Conservation (phyloP, 1,139 yeast genomes). For the Candida anutae region DNA sequence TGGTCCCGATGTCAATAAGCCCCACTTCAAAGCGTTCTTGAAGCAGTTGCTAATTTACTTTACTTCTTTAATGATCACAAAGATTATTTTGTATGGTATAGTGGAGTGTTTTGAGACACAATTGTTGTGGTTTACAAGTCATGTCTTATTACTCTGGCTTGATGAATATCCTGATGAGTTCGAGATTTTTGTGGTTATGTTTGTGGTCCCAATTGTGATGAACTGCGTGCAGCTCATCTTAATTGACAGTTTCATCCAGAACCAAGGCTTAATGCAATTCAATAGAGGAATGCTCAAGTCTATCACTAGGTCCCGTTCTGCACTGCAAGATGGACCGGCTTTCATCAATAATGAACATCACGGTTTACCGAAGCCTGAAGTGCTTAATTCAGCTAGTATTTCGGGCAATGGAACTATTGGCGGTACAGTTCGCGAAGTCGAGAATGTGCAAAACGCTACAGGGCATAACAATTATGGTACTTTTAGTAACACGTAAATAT, state of each 20-base stretch:
- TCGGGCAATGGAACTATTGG: too few relatives aligned
- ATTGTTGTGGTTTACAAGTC: conserved; percentile 39
- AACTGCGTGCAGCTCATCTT: conserved; percentile 82
- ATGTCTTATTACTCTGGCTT: conserved; percentile 61
- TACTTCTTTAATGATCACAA: conserved; percentile 54
- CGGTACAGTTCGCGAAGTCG: too few relatives aligned
- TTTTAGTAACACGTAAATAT: too few relatives aligned
- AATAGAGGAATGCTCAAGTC: conserved; percentile 14
- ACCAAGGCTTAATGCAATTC: conserved; percentile 22
- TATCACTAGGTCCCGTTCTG: too few relatives aligned
- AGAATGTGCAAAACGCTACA: too few relatives aligned
- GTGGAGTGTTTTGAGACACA: conserved; percentile 34
- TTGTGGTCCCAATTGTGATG: conserved; percentile 70
- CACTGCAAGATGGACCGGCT: too few relatives aligned
- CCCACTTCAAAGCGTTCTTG: conserved; percentile 53
- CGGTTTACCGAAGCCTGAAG: too few relatives aligned
- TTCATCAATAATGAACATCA: too few relatives aligned
- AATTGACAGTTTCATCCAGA: conserved; percentile 79
- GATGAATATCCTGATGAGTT: conserved; percentile 66
- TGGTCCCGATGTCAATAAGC: conserved; percentile 53
- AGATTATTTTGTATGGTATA: conserved; percentile 38
- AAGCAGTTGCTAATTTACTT: conserved; percentile 73
- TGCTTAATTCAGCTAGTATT: too few relatives aligned
- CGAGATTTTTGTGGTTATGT: conserved; percentile 81
- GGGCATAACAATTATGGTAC: too few relatives aligned